Conservation (phyloP, 179 eudicot genomes). For the Heliamphora ciliata region DNA sequence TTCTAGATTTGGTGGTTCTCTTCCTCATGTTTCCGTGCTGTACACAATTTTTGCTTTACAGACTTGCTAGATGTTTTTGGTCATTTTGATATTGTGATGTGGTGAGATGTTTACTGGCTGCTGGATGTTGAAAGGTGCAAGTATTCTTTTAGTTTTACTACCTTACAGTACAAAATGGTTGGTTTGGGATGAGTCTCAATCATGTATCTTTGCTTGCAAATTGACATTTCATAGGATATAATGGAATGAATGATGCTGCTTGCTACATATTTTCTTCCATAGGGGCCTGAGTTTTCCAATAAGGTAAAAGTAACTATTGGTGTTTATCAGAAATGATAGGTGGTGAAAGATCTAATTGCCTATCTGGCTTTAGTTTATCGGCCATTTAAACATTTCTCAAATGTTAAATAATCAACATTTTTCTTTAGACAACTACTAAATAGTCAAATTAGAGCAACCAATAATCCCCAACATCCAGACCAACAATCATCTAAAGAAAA, state of each 20-base stretch:
- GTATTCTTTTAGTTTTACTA: background rate
- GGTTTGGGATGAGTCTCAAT: too few relatives aligned
- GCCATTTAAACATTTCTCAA: too few relatives aligned
- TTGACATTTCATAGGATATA: background rate
- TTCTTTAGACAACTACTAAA: too few relatives aligned
- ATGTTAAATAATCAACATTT: too few relatives aligned
- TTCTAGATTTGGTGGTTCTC: background rate
- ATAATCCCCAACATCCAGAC: too few relatives aligned
- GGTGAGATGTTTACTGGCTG: too few relatives aligned
- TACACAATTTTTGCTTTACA: background rate
- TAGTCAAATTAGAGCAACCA: too few relatives aligned
- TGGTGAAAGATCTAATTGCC: background rate
- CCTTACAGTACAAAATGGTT: background rate
- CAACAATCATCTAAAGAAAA: too few relatives aligned
- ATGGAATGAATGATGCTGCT: background rate
- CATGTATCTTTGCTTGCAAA: background rate
- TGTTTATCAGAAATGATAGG: background rate
- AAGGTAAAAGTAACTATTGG: background rate
- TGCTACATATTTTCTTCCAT: background rate
- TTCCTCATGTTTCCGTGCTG: background rate
- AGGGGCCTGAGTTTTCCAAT: background rate
- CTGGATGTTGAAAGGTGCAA: background rate
- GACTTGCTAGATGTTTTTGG: background rate
- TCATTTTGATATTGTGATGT: background rate
- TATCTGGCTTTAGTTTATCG: background rate